These are phyloP conservation scores for Roridomyces roridus DNA, from an alignment of 768 basidiomycete genomes.

Conservation along the genomic window DNA sequence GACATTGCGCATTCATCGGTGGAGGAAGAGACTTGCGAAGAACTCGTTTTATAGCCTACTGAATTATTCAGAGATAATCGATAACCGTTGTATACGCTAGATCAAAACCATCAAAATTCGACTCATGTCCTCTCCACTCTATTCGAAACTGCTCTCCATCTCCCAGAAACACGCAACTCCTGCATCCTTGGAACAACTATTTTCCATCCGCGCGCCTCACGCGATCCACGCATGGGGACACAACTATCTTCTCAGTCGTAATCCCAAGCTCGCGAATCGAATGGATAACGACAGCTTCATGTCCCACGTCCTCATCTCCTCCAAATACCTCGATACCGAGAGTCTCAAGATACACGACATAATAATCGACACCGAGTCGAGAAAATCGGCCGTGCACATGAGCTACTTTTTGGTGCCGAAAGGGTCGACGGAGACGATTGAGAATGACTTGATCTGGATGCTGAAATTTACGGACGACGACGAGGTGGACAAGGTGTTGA, in stretches of 20 bases:
- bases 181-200: not conserved
- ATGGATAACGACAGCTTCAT: not conserved
- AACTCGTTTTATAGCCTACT: conserved; percentile 14
- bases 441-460: conserved; percentile 27
- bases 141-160: not conserved
- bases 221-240: not conserved
- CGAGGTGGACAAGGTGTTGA: conserved; percentile 8
- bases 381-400: conserved; percentile 1
- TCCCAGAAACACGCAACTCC: not conserved
- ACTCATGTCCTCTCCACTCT: not conserved
- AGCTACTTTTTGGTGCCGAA: conserved; percentile 17
- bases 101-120: no score
- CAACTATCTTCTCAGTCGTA: not conserved
- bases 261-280: not conserved
- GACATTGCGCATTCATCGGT: conserved; percentile 17
- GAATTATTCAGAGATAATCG: conserved; percentile 14
- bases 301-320: not conserved
- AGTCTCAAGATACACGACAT: not conserved
- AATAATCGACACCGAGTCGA: not conserved
- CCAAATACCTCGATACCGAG: not conserved
- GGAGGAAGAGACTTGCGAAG: conserved; percentile 19
- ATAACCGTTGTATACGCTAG: not conserved
- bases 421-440: conserved; percentile 25
- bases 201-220: not conserved
- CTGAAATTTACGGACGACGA: conserved; percentile 7